These are phyloP conservation scores for Arthrocladium fulminans DNA, from an alignment of 2,329 filamentous ascomycete species.

Conservation along the genomic window DNA sequence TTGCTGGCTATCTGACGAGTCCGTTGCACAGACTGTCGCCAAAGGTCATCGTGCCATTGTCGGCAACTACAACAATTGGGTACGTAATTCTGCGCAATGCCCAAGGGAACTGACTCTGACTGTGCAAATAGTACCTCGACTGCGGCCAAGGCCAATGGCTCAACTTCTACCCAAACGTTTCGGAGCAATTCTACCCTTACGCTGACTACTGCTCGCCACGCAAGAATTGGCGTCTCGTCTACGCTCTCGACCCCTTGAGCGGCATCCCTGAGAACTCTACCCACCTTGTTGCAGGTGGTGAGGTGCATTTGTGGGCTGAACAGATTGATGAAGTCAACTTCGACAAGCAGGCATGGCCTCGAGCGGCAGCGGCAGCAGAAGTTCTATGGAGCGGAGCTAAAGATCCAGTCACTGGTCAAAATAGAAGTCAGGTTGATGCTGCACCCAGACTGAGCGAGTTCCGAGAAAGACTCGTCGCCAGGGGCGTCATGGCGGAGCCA, in stretches of 20 bases:
- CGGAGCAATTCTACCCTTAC: conserved; percentile 46
- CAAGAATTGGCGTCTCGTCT: conserved; percentile 75
- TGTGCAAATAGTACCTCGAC: conserved; percentile 11
- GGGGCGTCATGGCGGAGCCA: conserved; percentile 56
- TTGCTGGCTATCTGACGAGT: conserved; percentile 8
- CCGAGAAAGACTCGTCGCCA: conserved; percentile 62
- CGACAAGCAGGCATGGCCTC: conserved; percentile 51
- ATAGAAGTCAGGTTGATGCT: conserved; percentile 42
- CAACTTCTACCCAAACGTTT: conserved; percentile 20
- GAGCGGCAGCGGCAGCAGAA: conserved; percentile 48
- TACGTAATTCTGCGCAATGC: conserved; percentile 10
- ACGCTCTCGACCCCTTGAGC: conserved; percentile 65
- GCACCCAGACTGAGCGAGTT: conserved; percentile 63
- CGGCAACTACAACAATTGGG: conserved; percentile 25
- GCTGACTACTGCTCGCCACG: conserved; percentile 70
- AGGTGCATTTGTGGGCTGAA: conserved; percentile 74
- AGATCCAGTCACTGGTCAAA: conserved; percentile 38
- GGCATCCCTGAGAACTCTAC: conserved; percentile 54
- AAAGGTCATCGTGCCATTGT: conserved; percentile 27
- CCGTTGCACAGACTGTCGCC: conserved; percentile 8
- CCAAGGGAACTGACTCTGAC: conserved; percentile 2
- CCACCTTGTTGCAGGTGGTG: conserved; percentile 67
- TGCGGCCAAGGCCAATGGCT: conserved; percentile 23
- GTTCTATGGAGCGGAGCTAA: conserved; percentile 49
- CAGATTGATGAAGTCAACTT: conserved; percentile 66